Evolutionary conservation across 2,329 filamentous ascomycete species (phyloP), one percentile per base, ranked within the genome.

Genomic region (Pyrenochaeta sp.): DNA sequence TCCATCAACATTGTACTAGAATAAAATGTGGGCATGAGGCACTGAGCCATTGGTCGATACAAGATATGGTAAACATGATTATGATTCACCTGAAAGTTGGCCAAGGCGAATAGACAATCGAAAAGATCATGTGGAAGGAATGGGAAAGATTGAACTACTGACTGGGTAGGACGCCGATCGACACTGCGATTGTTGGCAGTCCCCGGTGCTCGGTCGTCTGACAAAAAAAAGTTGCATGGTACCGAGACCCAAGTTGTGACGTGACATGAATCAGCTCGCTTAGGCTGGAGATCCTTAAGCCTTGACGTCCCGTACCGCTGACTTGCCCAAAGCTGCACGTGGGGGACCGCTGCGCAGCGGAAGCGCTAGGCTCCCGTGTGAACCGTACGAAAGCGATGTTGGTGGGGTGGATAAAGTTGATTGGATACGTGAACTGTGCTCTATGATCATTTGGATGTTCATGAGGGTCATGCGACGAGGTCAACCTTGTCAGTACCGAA

Each of bases 271-370:
- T 17, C 39, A 35, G 35, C 23, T 12, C 23, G n/a, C 17, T 17
- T 12, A 12, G 5, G 23, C 10, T 31, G 29, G 11, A 40, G 35
- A 31, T 40, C 45, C 23, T 32, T 21, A 33, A 18, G 20, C 32
- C 12, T 31, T 37, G 32, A 29, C 44, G 44, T 39, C 33, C 44
- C 44, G 44, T 47, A 21, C 44, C 44, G 45, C 36, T 47, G 35
- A 40, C 45, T 32, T 47, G 37, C 30, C 21, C 27, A 12, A 21
- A 27, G 45, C 30, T 43, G 30, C 35, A 18, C 18, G 20, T 21
- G 30, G 27, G 21, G 23, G 45, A 11, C 45, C 46, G 31, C 37
- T 35, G 35, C 18, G 20, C 40, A 36, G 39, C 46, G 46, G 46
- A 43, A 43, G 30, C 39, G 37, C 46, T 49, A 49, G 39, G 39